Conservation (phyloP, 352 stramenopile genomes). For the Globisporangium okanoganense region DNA sequence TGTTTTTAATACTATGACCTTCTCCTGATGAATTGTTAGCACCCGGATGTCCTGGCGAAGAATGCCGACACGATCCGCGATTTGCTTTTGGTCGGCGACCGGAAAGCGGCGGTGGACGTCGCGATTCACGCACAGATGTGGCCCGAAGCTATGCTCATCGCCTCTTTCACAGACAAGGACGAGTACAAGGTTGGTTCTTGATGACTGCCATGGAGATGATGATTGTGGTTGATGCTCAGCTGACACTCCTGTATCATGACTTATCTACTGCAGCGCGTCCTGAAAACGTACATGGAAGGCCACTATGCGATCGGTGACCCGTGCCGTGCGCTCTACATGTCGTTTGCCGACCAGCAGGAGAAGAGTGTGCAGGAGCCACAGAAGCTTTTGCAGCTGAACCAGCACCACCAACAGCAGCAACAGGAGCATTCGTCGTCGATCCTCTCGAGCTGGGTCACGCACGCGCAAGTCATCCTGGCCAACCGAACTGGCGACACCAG, state of each 20-base stretch:
- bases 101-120: constrained; percentile 68
- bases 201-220: not conserved
- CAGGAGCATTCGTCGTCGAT: constrained; percentile 36
- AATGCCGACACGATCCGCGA: constrained; percentile 61
- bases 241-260: not conserved
- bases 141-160: constrained; percentile 85
- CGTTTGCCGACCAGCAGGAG: constrained; percentile 80
- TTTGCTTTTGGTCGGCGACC: constrained; percentile 69
- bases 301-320: constrained; percentile 77
- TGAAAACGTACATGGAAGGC: constrained; percentile 72
- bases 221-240: constrained; percentile 8
- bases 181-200: constrained; percentile 58
- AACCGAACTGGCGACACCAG: constrained; percentile 82
- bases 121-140: constrained; percentile 83
- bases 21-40: constrained; percentile 23
- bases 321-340: constrained; percentile 71
- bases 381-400: constrained; percentile 45
- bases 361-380: constrained; percentile 84
- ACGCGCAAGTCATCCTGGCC: constrained; percentile 77
- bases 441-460: constrained; percentile 67
- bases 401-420: constrained; percentile 19
- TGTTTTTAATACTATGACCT: not conserved
- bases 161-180: constrained; percentile 81
- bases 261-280: constrained; percentile 37
- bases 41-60: constrained; percentile 42